Percentiles rank a stretch among this genome's conserved stretches.
Evolutionary conservation across 2,329 filamentous ascomycete species (phyloP).

Genomic region (Penicillium freii): DNA sequence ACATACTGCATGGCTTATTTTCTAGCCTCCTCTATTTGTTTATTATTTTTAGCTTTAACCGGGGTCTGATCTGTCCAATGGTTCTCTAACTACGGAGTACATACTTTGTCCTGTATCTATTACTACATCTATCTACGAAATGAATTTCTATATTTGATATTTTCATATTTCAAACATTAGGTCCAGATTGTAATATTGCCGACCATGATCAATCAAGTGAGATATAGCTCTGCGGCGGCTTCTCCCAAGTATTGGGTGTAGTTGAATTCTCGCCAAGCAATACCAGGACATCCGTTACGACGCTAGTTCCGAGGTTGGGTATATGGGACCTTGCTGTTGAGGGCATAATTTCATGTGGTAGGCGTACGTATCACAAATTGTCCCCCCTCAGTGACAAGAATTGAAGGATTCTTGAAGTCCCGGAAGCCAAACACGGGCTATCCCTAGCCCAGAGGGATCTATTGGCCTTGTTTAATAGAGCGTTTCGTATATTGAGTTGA

Average conservation of each 20-base stretch:
- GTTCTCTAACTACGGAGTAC: neutral
- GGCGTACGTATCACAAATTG: neutral
- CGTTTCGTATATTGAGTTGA: neutral
- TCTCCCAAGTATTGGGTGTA: neutral
- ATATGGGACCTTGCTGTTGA: neutral
- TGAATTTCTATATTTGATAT: neutral
- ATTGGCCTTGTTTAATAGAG: neutral
- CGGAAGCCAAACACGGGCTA: neutral
- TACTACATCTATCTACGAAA: neutral
- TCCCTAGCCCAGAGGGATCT: neutral
- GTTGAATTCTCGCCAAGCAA: neutral
- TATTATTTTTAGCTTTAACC: neutral
- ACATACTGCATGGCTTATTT: constrained; percentile 1
- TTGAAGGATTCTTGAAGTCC: neutral
- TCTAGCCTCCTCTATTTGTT: neutral
- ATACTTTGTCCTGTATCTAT: neutral
- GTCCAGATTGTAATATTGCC: neutral
- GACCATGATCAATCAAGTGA: no score
- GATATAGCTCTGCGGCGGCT: neutral
- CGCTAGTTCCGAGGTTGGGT: neutral
- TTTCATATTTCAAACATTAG: neutral
- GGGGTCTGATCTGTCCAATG: neutral
- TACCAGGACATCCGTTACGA: neutral
- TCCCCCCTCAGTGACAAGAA: no score
- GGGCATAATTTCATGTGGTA: neutral